A percentile compares a stretch with the other conserved stretches of the same genome.
Conservation (phyloP, 345 rosid genomes). For the Lepidium africanum region DNA sequence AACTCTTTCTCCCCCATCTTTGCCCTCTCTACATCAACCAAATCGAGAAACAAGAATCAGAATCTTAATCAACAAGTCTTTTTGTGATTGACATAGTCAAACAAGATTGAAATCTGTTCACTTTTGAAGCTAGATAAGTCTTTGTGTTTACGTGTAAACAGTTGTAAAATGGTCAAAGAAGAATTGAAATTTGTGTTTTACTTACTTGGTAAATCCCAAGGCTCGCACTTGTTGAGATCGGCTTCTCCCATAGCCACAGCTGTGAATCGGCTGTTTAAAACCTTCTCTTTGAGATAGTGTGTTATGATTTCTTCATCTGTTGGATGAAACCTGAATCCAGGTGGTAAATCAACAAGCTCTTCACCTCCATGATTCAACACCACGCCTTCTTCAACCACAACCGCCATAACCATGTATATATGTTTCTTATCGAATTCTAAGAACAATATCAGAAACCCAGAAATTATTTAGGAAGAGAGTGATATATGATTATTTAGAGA, state of each 20-base stretch:
- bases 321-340: constrained; percentile 95
- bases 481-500: not conserved
- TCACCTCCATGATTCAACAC: constrained; percentile 33
- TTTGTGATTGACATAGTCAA: constrained; percentile 3
- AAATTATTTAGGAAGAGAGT: not conserved
- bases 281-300: constrained; percentile 65
- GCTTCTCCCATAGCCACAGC: constrained; percentile 78
- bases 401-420: constrained; percentile 32
- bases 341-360: constrained; percentile 64
- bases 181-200: no score
- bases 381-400: constrained; percentile 38
- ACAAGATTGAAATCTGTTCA: not conserved
- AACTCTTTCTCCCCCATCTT: constrained; percentile 95
- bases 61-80: constrained; percentile 6
- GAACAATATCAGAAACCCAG: constrained; percentile 12
- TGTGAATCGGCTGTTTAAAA: constrained; percentile 45
- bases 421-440: not conserved
- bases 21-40: constrained; percentile 51
- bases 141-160: constrained; percentile 9
- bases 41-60: not conserved
- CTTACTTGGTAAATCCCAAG: constrained; percentile 94
- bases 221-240: constrained; percentile 92
- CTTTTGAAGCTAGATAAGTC: not conserved
- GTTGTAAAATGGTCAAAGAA: constrained; percentile 11
- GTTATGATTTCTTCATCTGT: constrained; percentile 87